These are phyloP conservation scores for Pistacia atlantica DNA, from an alignment of 345 rosid genomes.

Conservation along the genomic window DNA sequence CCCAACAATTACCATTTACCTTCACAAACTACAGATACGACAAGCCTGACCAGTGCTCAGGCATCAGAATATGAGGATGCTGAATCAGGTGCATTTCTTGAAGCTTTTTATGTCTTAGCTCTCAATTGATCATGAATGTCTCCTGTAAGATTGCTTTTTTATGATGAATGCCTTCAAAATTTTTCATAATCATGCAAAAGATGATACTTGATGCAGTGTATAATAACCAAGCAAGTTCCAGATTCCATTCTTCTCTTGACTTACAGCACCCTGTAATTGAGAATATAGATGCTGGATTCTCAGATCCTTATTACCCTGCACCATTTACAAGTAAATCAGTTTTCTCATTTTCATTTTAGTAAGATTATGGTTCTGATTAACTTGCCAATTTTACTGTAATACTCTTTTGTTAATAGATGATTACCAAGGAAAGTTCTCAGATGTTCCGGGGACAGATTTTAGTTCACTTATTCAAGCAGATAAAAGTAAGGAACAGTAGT, in stretches of 20 bases:
- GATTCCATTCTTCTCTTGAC: constrained; percentile 49
- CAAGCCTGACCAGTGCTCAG: constrained; percentile 61
- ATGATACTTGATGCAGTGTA: constrained; percentile 48
- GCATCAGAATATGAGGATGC: constrained; percentile 81
- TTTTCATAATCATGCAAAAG: constrained; percentile 14
- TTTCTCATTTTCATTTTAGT: constrained; percentile 12
- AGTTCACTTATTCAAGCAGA: constrained; percentile 36
- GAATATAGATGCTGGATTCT: constrained; percentile 41
- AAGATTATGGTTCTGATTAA: not conserved
- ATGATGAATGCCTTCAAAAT: constrained; percentile 15
- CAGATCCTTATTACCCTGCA: constrained; percentile 44
- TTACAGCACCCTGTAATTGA: constrained; percentile 42
- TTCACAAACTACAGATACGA: constrained; percentile 63
- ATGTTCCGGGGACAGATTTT: constrained; percentile 35
- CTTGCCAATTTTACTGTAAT: constrained; percentile 18
- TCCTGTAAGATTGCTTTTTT: not conserved
- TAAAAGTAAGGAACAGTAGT: constrained; percentile 34
- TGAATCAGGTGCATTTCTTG: constrained; percentile 68
- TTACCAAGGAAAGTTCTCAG: constrained; percentile 50
- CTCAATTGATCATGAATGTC: not conserved
- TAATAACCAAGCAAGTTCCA: constrained; percentile 64
- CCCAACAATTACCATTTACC: constrained; percentile 44
- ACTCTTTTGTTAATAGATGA: constrained; percentile 40
- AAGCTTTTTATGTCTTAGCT: constrained; percentile 10
- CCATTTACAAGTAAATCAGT: constrained; percentile 48